phyloP scores from a whole-genome alignment of 116 monocot species.

The Phalaenopsis hybrid region DNA sequence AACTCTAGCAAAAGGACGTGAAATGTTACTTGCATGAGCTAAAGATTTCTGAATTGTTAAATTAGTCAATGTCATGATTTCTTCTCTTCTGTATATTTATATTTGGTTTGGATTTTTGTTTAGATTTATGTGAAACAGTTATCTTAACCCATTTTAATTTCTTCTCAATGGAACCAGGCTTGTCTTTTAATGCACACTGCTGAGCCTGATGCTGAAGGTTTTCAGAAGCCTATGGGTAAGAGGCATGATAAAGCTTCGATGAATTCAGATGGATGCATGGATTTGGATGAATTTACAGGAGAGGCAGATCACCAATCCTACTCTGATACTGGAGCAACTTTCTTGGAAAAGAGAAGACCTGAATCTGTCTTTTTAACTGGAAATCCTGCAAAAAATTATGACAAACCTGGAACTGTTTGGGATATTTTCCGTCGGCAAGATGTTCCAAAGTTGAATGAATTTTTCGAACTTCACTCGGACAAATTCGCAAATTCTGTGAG shows the following conservation, averaged over 20 bases:
- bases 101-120: background rate
- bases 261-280: slow-evolving; percentile 12
- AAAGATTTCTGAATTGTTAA: background rate
- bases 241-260: slow-evolving; percentile 10
- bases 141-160: slow-evolving; percentile 6
- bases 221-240: slow-evolving; percentile 14
- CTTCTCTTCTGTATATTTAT: background rate
- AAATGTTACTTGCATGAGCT: background rate
- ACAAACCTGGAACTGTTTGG: slow-evolving; percentile 64
- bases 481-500: slow-evolving; percentile 28
- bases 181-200: slow-evolving; percentile 72
- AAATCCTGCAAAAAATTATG: slow-evolving; percentile 3
- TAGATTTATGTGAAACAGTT: background rate
- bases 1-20: background rate
- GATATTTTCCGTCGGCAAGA: slow-evolving; percentile 85
- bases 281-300: slow-evolving; percentile 13
- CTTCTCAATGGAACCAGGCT: slow-evolving; percentile 34
- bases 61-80: background rate
- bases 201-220: slow-evolving; percentile 23
- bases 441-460: slow-evolving; percentile 83
- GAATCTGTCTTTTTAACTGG: slow-evolving; percentile 4
- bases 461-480: slow-evolving; percentile 44
- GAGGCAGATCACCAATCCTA: slow-evolving; percentile 3
- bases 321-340: slow-evolving; percentile 14
- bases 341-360: slow-evolving; percentile 7